These are phyloP conservation scores for Tanacetum coccineum DNA, from an alignment of 129 eudicot species.

Conservation along the genomic window DNA sequence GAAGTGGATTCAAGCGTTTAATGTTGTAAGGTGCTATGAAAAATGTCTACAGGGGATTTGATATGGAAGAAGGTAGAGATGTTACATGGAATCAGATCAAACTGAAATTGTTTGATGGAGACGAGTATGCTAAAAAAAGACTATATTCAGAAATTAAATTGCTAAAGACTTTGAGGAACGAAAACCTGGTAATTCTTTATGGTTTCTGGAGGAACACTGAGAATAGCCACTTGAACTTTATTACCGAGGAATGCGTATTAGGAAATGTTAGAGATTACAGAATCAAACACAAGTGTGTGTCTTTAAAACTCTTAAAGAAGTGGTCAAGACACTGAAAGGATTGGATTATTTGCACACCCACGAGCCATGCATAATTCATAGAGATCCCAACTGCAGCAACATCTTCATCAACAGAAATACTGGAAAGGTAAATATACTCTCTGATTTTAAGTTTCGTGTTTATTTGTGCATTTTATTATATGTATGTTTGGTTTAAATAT, in stretches of 20 bases:
- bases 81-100: slow-evolving; percentile 64
- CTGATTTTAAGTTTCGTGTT: neutral
- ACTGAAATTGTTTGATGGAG: slow-evolving; percentile 38
- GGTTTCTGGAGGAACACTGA: slow-evolving; percentile 52
- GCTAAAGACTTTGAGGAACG: slow-evolving; percentile 40
- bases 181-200: slow-evolving; percentile 52
- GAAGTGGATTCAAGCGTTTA: no score
- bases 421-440: slow-evolving; percentile 45
- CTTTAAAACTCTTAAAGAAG: slow-evolving; percentile 53
- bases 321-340: slow-evolving; percentile 62
- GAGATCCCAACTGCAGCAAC: slow-evolving; percentile 73
- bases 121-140: slow-evolving; percentile 36
- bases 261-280: slow-evolving; percentile 66
- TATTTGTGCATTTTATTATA: neutral
- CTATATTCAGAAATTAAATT: slow-evolving; percentile 45
- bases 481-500: neutral
- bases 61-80: no score
- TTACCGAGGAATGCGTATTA: slow-evolving; percentile 60
- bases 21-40: no score
- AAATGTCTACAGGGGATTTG: no score
- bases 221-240: slow-evolving; percentile 49
- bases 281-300: slow-evolving; percentile 58
- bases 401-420: slow-evolving; percentile 65
- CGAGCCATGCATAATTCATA: slow-evolving; percentile 68
- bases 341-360: slow-evolving; percentile 67